Evolutionary conservation across 306 rosid genomes (phyloP).

Genomic region (Arachis stenosperma): DNA sequence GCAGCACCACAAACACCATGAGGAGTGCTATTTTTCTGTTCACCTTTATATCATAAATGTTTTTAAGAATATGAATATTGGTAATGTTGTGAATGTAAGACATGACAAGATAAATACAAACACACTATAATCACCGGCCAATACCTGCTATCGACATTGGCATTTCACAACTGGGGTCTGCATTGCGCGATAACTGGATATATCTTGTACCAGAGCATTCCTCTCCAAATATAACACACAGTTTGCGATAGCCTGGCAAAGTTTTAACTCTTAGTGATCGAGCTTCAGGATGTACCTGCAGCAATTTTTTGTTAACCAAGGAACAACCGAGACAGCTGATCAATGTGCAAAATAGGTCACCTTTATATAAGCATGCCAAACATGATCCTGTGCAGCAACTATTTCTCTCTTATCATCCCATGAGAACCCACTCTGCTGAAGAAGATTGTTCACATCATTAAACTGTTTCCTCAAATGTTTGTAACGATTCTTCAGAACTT

Average conservation of each 20-base stretch:
- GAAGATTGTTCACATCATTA: conserved; percentile 64
- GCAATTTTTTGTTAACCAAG: conserved; percentile 41
- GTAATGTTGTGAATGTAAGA: neutral
- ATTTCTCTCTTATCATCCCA: conserved; percentile 83
- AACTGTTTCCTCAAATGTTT: conserved; percentile 71
- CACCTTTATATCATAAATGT: conserved; percentile 51
- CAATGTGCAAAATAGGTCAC: conserved; percentile 42
- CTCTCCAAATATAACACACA: conserved; percentile 68
- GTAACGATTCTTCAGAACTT: conserved; percentile 75
- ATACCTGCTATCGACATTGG: conserved; percentile 52
- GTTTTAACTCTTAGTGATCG: conserved; percentile 80
- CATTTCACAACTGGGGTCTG: conserved; percentile 46
- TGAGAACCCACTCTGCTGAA: conserved; percentile 59
- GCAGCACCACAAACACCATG: conserved; percentile 34
- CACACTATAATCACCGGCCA: neutral
- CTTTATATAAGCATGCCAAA: conserved; percentile 75
- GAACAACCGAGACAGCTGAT: conserved; percentile 23
- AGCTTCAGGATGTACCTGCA: conserved; percentile 76
- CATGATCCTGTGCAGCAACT: conserved; percentile 61
- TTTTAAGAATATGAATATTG: conserved; percentile 18
- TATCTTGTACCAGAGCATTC: conserved; percentile 60
- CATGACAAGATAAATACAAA: conserved; percentile 17
- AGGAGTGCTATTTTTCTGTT: conserved; percentile 32
- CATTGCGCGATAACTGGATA: conserved; percentile 52
- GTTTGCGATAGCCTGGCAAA: conserved; percentile 64